Base-by-base conservation (phyloP, 139 green algal species). In the Axilococcus clingmanii region DNA sequence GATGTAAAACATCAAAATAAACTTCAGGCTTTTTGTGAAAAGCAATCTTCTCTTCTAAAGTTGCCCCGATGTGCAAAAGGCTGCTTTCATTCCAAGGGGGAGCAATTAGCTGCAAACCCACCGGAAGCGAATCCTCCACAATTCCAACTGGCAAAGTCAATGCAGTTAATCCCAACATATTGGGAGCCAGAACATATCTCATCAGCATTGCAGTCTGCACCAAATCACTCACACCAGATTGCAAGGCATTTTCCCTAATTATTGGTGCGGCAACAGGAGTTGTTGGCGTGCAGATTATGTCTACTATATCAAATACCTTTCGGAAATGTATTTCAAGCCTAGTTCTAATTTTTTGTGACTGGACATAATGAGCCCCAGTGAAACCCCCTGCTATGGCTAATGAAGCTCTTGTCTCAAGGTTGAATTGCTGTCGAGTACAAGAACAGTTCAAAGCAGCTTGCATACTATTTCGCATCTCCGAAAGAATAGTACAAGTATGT, bases 31-130 rank as follows among this genome's bases (percentile, higher is more conserved):
- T n/a, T n/a, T n/a, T n/a, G n/a, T n/a, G n/a, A n/a, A n/a, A n/a
- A n/a, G n/a, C 52, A 20, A 69, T n/a, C 15, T 48, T 47, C 17
- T 33, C 29, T 37, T 85, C 77, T 25, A 83, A 32, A 16, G 64
- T 65, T 17, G 54, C 57, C 7, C 30, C 63, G 15, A 50, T 59
- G 33, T 65, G 41, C 24, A 93, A 57, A 48, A 93, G 66, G 2
- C 30, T 57, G 7, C 62, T 61, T 62, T 94, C 84, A 9, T 45
- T 17, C 75, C 72, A 86, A 19, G 74, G 57, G 20, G 65, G 66
- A 5, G 73, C 81, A 11, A 92, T 82, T 6, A 94, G 55, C 57
- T 94, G 84, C 56, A 94, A 62, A 2, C 77, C 80, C 14, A 80
- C 51, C 1, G 75, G 79, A 59, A 80, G 50, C 46, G 6, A 33